Evolutionary conservation across 768 basidiomycete genomes (phyloP).

Genomic region (Auricularia heimuer): DNA sequence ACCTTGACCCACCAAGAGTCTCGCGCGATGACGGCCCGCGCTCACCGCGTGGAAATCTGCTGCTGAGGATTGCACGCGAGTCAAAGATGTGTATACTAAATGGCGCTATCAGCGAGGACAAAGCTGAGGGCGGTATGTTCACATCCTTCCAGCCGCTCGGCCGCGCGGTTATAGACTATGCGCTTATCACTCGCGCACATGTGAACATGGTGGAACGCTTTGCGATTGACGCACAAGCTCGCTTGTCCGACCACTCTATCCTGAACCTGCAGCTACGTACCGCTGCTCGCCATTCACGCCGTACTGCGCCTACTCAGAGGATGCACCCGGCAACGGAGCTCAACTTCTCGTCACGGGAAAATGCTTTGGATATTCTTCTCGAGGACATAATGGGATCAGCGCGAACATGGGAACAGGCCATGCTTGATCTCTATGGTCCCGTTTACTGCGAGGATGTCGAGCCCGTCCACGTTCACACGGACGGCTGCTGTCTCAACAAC

Average conservation of each 20-base stretch:
- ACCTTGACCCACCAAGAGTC: neutral
- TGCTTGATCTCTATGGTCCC: neutral
- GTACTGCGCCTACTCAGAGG: neutral
- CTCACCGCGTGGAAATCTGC: neutral
- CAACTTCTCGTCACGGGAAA: neutral
- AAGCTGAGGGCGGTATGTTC: neutral
- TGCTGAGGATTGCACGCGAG: neutral
- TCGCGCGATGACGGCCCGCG: neutral
- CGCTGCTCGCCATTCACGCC: neutral
- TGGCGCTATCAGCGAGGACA: neutral
- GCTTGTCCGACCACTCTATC: neutral
- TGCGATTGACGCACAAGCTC: neutral
- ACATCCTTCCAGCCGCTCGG: neutral
- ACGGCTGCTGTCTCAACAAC: neutral
- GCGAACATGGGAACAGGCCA: neutral
- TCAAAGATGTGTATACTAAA: neutral
- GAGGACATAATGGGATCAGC: neutral
- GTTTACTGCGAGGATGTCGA: neutral
- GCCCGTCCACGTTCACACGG: neutral
- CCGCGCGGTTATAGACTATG: neutral
- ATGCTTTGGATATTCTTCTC: neutral
- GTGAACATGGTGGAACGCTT: neutral
- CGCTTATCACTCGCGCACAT: neutral
- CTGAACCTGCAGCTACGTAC: neutral
- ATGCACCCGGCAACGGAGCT: neutral